Conservation (phyloP, 176 grass and related monocot genomes). For the Elaeis guineensis region DNA sequence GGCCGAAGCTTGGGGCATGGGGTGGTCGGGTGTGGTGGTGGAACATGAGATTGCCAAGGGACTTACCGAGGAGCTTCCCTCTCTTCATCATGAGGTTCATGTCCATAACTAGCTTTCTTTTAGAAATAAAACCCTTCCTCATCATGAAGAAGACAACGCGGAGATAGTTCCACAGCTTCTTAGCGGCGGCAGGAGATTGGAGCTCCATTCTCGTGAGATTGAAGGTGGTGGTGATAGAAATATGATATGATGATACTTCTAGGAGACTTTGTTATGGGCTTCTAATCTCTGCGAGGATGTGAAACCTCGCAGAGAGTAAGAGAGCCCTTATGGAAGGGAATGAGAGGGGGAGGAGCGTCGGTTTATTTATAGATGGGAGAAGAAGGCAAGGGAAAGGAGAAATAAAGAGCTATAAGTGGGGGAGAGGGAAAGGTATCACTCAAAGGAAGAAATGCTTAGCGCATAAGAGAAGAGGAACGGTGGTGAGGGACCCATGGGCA, state of each 20-base stretch:
- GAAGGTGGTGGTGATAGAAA: too few relatives aligned
- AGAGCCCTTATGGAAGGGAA: neutral
- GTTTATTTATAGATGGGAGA: neutral
- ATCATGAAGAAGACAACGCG: constrained; percentile 74
- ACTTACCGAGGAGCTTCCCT: constrained; percentile 39
- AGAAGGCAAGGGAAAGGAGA: too few relatives aligned
- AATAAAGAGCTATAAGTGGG: neutral
- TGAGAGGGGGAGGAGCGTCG: neutral
- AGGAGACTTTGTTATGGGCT: too few relatives aligned
- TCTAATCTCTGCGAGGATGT: constrained; percentile 24
- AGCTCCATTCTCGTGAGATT: constrained; percentile 26
- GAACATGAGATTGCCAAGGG: constrained; percentile 43
- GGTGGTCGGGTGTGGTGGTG: constrained; percentile 24
- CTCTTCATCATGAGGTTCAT: constrained; percentile 65
- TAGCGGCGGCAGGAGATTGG: constrained; percentile 29
- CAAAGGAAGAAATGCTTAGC: neutral
- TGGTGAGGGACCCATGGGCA: neutral
- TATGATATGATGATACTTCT: too few relatives aligned
- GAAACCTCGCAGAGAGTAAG: constrained; percentile 36
- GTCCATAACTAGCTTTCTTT: constrained; percentile 53
- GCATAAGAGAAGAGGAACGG: neutral
- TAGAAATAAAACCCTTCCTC: constrained; percentile 64
- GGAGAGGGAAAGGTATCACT: too few relatives aligned
- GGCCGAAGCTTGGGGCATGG: neutral
- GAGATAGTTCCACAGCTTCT: constrained; percentile 61